Conservation (phyloP, 345 rosid genomes). For the Brassica cretica region DNA sequence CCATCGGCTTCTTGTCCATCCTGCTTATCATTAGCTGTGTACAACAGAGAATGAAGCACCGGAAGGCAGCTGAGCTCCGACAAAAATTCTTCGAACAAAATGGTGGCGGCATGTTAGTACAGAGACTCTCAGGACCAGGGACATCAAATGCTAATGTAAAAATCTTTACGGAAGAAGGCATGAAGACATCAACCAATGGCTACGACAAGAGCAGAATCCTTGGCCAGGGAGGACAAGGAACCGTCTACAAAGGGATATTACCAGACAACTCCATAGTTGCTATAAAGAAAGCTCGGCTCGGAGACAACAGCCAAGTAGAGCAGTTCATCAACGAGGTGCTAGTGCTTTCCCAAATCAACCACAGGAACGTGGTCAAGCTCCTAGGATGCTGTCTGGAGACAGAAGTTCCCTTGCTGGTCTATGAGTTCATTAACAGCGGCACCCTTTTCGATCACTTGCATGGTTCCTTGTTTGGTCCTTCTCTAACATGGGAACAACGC, state of each 20-base stretch:
- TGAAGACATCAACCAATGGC: constrained; percentile 33
- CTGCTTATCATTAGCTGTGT: no score
- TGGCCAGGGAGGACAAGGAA: constrained; percentile 44
- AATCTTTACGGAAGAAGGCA: background rate
- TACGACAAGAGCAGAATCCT: constrained; percentile 28
- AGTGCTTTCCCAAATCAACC: constrained; percentile 52
- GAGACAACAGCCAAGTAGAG: constrained; percentile 37
- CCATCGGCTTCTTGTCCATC: no score
- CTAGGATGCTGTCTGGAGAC: no score
- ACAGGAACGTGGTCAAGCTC: background rate
- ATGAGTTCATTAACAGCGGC: no score
- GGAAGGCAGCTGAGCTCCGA: no score
- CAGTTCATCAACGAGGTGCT: constrained; percentile 48
- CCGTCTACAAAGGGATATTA: constrained; percentile 42
- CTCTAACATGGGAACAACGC: constrained; percentile 37
- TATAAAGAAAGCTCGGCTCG: constrained; percentile 41
- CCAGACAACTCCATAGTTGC: constrained; percentile 33
- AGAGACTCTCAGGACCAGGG: no score
- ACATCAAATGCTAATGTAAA: no score
- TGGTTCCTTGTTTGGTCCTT: constrained; percentile 12
- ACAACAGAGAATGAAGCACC: no score
- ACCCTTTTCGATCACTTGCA: constrained; percentile 25
- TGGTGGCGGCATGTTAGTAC: no score
- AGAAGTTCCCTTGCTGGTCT: no score
- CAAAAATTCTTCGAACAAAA: no score